Evolutionary conservation across 768 basidiomycete species (phyloP).

Genomic region (Megacollybia marginata): DNA sequence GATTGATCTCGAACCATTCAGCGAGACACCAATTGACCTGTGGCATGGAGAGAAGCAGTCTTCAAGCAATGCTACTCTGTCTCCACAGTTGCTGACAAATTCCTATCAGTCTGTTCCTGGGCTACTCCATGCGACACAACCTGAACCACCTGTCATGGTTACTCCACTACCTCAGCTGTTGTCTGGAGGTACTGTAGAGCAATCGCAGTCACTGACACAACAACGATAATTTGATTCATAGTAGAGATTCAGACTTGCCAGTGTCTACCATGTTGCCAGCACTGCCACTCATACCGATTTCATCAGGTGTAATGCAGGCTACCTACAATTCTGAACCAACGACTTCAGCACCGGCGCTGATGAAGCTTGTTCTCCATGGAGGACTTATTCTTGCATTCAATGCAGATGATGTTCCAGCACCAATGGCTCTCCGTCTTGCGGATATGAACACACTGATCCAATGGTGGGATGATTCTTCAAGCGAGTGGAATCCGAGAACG

Average conservation of each 20-base stretch:
- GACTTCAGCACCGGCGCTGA: background rate
- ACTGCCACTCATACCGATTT: background rate
- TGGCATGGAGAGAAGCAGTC: too few relatives aligned
- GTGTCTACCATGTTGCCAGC: background rate
- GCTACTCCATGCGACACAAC: too few relatives aligned
- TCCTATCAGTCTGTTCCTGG: too few relatives aligned
- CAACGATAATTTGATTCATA: background rate
- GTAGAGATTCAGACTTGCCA: background rate
- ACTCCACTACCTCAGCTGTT: too few relatives aligned
- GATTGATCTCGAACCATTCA: too few relatives aligned
- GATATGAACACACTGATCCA: background rate
- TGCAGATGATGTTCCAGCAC: background rate
- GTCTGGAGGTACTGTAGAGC: too few relatives aligned
- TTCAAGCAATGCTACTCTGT: too few relatives aligned
- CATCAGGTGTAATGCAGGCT: background rate
- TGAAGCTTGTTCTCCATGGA: background rate
- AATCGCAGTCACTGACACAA: too few relatives aligned
- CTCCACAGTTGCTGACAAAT: too few relatives aligned
- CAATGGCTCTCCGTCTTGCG: background rate
- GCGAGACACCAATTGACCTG: too few relatives aligned
- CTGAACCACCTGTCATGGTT: too few relatives aligned
- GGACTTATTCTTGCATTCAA: background rate
- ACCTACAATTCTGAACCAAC: background rate
- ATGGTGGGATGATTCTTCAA: slow-evolving; percentile 1
- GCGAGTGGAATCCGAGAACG: background rate